phyloP scores from a whole-genome alignment of 345 rosid genomes.

The Turritis glabra region DNA sequence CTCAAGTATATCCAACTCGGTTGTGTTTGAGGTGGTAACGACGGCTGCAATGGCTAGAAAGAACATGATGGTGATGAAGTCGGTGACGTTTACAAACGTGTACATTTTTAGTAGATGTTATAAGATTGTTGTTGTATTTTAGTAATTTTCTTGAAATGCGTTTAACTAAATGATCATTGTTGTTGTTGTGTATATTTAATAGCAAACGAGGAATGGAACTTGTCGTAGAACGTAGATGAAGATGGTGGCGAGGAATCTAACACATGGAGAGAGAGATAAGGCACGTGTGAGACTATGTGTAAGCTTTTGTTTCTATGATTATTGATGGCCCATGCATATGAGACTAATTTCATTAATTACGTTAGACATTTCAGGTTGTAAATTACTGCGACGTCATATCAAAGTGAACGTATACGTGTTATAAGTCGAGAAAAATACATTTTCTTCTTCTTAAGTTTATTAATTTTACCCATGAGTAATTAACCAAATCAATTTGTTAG shows the following conservation, averaged over 20 bases:
- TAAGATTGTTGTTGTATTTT: slow-evolving; percentile 1
- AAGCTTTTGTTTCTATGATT: slow-evolving; percentile 33
- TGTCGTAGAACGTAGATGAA: slow-evolving; percentile 25
- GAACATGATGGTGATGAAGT: slow-evolving; percentile 33
- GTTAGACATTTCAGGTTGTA: background rate
- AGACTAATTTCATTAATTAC: slow-evolving; percentile 21
- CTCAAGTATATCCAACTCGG: slow-evolving; percentile 37
- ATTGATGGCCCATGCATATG: slow-evolving; percentile 33
- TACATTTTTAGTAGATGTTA: slow-evolving; percentile 31
- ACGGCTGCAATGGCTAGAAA: slow-evolving; percentile 35
- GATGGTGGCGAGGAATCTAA: slow-evolving; percentile 34
- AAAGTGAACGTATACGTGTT: background rate
- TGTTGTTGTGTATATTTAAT: slow-evolving; percentile 17
- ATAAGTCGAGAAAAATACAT: background rate
- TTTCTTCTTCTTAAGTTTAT: too few relatives aligned
- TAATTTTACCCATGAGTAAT: too few relatives aligned
- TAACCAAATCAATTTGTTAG: too few relatives aligned
- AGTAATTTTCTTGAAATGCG: slow-evolving; percentile 14
- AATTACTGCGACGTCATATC: background rate
- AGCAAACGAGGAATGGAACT: slow-evolving; percentile 25
- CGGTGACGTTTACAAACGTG: slow-evolving; percentile 26
- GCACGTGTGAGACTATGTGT: slow-evolving; percentile 44
- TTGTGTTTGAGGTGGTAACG: slow-evolving; percentile 21
- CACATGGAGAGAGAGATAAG: slow-evolving; percentile 33
- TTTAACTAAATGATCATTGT: background rate